Base-by-base conservation (phyloP, 1,284 basidiomycete genomes). In the Hypsizygus ulmarius region DNA sequence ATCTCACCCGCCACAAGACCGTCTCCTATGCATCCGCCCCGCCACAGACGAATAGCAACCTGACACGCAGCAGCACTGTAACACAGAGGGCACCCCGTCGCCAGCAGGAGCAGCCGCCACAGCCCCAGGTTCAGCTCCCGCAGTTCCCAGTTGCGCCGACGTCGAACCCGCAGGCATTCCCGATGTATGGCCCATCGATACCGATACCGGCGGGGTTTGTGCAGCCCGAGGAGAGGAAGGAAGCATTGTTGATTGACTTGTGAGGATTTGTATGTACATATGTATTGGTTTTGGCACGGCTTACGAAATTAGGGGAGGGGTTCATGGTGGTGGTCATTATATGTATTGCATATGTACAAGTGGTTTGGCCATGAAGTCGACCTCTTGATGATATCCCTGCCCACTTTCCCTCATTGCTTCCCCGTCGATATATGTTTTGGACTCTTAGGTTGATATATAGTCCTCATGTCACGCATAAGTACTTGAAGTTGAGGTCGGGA, bases 201-300 rank as follows among this genome's bases (percentile, higher is more conserved):
- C 69, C 77, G 9, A 64, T 72, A 52, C 69, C 77, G 9, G 64
- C 71, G 36, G 69, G 68, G 1, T 61, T 71, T 6, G 70, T 77
- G 15, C 77, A 80, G 43, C 79, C 80, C 54, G 77, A 82, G 52
- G 84, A 90, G 63, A 78, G 84, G 64, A 87, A 90, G 68, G 91
- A 93, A 64, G 88, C 88, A 38, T 65, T 91, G 64, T 73, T 94
- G 71, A 94, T 94, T 66, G 87, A 90, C 60, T 59, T 90, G 58
- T 86, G 49, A 60, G 34, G 15, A 12, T 34, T 29, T 14, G 6
- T 45, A 33, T 25, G 21, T n/a, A n/a, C n/a, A n/a, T n/a, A n/a
- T n/a, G n/a, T n/a, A n/a, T n/a, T n/a, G n/a, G n/a, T n/a, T n/a
- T n/a, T n/a, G n/a, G n/a, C n/a, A n/a, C n/a, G n/a, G n/a, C n/a